phyloP scores from a whole-genome alignment of 192 early-diverging fungal species.

The Bifiguratus adelaidae region DNA sequence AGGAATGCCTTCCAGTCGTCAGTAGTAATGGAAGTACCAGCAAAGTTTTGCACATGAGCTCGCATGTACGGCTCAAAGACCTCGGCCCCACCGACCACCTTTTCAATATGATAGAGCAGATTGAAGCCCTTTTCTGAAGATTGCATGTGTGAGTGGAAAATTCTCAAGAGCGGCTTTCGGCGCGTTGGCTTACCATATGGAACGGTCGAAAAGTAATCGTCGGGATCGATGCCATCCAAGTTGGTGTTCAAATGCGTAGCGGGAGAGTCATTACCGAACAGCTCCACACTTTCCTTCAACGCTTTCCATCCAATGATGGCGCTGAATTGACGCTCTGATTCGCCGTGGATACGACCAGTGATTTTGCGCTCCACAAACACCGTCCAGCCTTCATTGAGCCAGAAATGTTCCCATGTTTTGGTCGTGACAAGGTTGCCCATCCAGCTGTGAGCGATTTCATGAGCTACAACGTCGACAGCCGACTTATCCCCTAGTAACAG shows the following conservation, averaged over 20 bases:
- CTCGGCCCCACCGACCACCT: conserved; percentile 68
- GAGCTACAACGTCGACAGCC: conserved; percentile 89
- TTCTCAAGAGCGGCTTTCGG: neutral
- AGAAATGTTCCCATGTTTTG: conserved; percentile 71
- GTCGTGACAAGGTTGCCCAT: conserved; percentile 81
- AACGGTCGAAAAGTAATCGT: conserved; percentile 66
- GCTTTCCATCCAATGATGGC: conserved; percentile 78
- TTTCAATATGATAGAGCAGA: conserved; percentile 87
- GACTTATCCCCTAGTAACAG: conserved; percentile 60
- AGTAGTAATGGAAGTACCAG: conserved; percentile 82
- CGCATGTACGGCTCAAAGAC: conserved; percentile 84
- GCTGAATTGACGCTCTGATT: conserved; percentile 66
- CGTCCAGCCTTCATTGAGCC: conserved; percentile 97
- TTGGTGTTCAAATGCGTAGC: conserved; percentile 66
- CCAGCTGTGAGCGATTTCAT: conserved; percentile 92
- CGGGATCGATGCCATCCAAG: conserved; percentile 68
- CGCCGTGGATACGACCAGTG: conserved; percentile 64
- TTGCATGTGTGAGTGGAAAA: neutral
- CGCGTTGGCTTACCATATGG: conserved; percentile 58
- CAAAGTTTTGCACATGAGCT: conserved; percentile 71
- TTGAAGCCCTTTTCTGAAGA: conserved; percentile 86
- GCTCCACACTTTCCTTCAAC: conserved; percentile 56
- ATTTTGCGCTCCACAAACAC: conserved; percentile 93
- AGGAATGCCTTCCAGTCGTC: conserved; percentile 80
- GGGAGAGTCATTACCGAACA: conserved; percentile 52